phyloP scores from a whole-genome alignment of 352 stramenopile species.

The Phytophthora pinifolia region DNA sequence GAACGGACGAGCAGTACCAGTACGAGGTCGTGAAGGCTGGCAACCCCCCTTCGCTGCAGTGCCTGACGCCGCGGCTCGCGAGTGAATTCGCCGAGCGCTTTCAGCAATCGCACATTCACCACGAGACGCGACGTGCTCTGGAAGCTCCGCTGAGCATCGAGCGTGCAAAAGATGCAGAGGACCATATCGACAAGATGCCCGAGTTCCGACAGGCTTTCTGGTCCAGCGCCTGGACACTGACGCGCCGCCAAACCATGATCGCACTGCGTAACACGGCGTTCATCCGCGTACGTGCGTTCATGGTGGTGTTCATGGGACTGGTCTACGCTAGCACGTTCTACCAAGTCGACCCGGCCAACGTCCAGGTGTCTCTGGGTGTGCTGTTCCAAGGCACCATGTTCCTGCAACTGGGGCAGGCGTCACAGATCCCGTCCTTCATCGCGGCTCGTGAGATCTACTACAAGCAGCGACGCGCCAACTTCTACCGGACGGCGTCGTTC shows the following conservation, averaged over 20 bases:
- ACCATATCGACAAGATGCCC: slow-evolving; percentile 53
- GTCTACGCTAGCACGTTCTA: slow-evolving; percentile 29
- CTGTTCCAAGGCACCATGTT: slow-evolving; percentile 72
- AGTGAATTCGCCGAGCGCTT: slow-evolving; percentile 13
- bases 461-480: slow-evolving; percentile 66
- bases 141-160: slow-evolving; percentile 16
- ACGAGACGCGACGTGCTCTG: slow-evolving; percentile 58
- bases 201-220: slow-evolving; percentile 44
- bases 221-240: slow-evolving; percentile 36
- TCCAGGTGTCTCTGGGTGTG: slow-evolving; percentile 46
- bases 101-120: slow-evolving; percentile 26
- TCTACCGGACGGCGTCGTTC: slow-evolving; percentile 60
- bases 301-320: slow-evolving; percentile 25
- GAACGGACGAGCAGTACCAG: slow-evolving; percentile 27
- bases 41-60: background rate
- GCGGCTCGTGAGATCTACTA: slow-evolving; percentile 54
- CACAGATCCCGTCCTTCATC: slow-evolving; percentile 63
- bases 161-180: slow-evolving; percentile 1
- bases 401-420: slow-evolving; percentile 48
- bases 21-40: slow-evolving; percentile 19
- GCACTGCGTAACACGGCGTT: slow-evolving; percentile 28
- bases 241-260: slow-evolving; percentile 42
- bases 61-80: slow-evolving; percentile 6
- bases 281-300: slow-evolving; percentile 15
- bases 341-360: slow-evolving; percentile 18